Evolutionary conservation across 2,329 filamentous ascomycete species (phyloP).

Genomic region (Sclerotinia sclerotiorum): DNA sequence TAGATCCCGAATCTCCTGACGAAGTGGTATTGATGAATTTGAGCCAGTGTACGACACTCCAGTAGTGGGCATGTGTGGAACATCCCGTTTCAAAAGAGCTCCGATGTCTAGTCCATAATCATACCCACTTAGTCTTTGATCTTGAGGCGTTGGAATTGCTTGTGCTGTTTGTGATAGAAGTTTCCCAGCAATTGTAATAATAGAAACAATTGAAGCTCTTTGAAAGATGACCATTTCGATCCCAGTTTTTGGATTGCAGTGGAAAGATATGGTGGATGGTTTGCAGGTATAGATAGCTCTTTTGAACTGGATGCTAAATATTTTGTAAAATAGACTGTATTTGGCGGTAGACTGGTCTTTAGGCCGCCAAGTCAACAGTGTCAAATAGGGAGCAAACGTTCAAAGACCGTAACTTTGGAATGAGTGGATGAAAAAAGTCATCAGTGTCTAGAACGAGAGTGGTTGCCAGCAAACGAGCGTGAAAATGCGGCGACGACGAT

Average conservation of each 20-base stretch:
- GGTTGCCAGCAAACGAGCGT: slow-evolving; percentile 10
- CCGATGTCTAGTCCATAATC: slow-evolving; percentile 30
- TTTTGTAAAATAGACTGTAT: neutral
- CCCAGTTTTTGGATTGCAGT: neutral
- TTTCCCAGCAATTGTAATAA: neutral
- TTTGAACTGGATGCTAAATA: neutral
- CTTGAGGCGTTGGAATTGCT: neutral
- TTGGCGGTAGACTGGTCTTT: neutral
- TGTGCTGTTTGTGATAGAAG: slow-evolving; percentile 10
- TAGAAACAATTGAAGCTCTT: neutral
- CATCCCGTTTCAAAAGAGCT: slow-evolving; percentile 28
- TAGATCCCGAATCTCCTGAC: slow-evolving; percentile 35
- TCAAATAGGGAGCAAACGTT: neutral
- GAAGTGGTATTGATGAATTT: slow-evolving; percentile 30
- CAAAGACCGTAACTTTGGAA: neutral
- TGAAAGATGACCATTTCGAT: slow-evolving; percentile 5
- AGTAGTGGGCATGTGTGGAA: slow-evolving; percentile 12
- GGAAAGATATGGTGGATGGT: neutral
- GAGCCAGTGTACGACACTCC: slow-evolving; percentile 25
- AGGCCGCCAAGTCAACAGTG: neutral
- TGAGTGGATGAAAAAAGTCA: neutral
- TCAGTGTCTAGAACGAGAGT: no score
- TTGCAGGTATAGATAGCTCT: no score
- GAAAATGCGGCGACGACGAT: neutral
- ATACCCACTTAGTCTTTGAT: slow-evolving; percentile 25